A percentile compares a stretch with the other conserved stretches of the same genome.
Evolutionary conservation across 306 rosid genomes (phyloP).

Genomic region (Medicago ruthenica): DNA sequence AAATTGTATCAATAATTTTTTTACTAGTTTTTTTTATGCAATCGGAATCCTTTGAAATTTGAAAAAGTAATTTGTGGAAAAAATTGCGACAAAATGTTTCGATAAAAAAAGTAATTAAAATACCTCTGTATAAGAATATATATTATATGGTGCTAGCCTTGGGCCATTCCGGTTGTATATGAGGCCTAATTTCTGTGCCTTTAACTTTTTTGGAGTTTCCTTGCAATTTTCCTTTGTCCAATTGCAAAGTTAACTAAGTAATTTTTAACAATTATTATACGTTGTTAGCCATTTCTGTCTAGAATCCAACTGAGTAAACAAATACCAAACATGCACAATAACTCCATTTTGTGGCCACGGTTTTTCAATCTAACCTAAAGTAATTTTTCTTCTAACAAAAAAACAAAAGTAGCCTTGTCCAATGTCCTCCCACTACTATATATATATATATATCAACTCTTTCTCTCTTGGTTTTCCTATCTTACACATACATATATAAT

Average conservation of each 20-base stretch:
- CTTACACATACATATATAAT: slow-evolving; percentile 7
- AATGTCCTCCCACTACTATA: slow-evolving; percentile 18
- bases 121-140: no score
- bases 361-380: slow-evolving; percentile 1
- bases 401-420: not conserved
- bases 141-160: not conserved
- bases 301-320: not conserved
- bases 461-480: slow-evolving; percentile 17
- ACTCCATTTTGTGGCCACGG: not conserved
- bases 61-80: no score
- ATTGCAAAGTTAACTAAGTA: not conserved
- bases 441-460: slow-evolving; percentile 47
- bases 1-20: no score
- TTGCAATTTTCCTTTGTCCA: not conserved
- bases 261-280: not conserved
- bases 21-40: no score
- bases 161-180: not conserved
- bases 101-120: no score
- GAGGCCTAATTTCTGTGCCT: slow-evolving; percentile 45
- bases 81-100: no score
- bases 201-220: slow-evolving; percentile 16
- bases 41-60: no score
- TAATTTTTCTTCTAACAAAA: not conserved
- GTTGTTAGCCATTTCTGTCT: slow-evolving; percentile 7
- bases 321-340: not conserved